Percentiles rank a stretch among this genome's conserved stretches.
phyloP scores from a whole-genome alignment of 2,329 filamentous ascomycete genomes.

The Waltergamsia citrina region DNA sequence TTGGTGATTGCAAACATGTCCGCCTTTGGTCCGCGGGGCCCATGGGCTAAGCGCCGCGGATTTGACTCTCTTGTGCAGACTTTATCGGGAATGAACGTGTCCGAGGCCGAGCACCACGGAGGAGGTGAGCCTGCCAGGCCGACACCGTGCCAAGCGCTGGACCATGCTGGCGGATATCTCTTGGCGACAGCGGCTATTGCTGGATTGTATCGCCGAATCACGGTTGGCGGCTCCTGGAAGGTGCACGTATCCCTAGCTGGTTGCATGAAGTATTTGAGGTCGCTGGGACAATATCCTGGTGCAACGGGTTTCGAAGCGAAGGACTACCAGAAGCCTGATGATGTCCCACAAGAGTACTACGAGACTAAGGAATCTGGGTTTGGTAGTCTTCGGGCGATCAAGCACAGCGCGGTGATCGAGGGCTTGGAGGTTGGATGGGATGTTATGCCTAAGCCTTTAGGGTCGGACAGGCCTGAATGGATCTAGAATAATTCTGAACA shows the following conservation, averaged over 20 bases:
- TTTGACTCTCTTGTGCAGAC: constrained; percentile 42
- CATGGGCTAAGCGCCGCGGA: constrained; percentile 27
- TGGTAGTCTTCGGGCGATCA: constrained; percentile 35
- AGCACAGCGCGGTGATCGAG: constrained; percentile 35
- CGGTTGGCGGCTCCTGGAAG: constrained; percentile 33
- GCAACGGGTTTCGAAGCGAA: constrained; percentile 29
- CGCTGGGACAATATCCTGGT: constrained; percentile 39
- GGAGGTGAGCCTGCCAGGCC: constrained; percentile 24
- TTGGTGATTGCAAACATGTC: constrained; percentile 39
- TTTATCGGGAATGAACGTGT: constrained; percentile 41
- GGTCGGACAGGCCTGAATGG: constrained; percentile 34
- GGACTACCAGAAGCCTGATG: constrained; percentile 16
- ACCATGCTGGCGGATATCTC: constrained; percentile 43
- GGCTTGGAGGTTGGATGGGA: constrained; percentile 37
- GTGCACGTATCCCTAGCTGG: constrained; percentile 46
- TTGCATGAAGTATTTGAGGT: constrained; percentile 44
- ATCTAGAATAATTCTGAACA: too few species aligned
- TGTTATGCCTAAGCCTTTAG: constrained; percentile 37
- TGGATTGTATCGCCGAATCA: constrained; percentile 33
- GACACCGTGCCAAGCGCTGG: constrained; percentile 41
- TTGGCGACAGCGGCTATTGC: constrained; percentile 40
- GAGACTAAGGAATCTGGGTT: constrained; percentile 34
- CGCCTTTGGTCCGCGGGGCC: constrained; percentile 36
- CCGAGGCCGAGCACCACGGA: constrained; percentile 35
- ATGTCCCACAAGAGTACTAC: constrained; percentile 23